A percentile compares a stretch with the other conserved stretches of the same genome.
Evolutionary conservation across 768 basidiomycete species (phyloP).

Genomic region (Suillus clintonianus): DNA sequence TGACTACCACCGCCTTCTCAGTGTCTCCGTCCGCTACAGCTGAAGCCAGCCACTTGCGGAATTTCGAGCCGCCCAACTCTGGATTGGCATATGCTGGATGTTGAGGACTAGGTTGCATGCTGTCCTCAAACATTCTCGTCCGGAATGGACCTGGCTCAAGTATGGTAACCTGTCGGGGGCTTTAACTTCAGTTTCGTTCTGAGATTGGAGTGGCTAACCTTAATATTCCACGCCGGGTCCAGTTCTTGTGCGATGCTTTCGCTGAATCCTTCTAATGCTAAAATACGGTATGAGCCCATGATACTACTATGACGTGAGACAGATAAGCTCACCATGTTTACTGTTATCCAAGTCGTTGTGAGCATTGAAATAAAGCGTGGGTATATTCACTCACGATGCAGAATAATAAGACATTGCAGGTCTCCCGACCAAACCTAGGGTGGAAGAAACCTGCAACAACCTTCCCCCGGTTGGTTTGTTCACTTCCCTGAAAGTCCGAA

Average conservation of each 20-base stretch:
- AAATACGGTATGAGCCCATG: background rate
- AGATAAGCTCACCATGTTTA: conserved; percentile 4
- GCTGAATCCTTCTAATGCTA: conserved; percentile 32
- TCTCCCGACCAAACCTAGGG: conserved; percentile 14
- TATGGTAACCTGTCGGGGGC: background rate
- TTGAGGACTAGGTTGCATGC: background rate
- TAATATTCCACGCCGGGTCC: conserved; percentile 33
- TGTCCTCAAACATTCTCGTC: background rate
- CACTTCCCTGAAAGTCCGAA: conserved; percentile 37
- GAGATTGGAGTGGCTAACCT: conserved; percentile 5
- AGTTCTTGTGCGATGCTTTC: conserved; percentile 25
- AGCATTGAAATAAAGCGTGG: background rate
- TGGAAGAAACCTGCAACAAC: conserved; percentile 37
- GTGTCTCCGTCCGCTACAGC: conserved; percentile 11
- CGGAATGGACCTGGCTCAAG: conserved; percentile 14
- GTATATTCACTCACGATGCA: conserved; percentile 21
- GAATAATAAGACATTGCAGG: conserved; percentile 22
- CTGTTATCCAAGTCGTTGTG: background rate
- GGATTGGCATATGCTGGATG: conserved; percentile 19
- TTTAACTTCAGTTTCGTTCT: background rate
- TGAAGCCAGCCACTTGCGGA: background rate
- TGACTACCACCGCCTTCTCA: conserved; percentile 17
- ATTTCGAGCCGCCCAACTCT: conserved; percentile 4
- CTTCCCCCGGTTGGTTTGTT: conserved; percentile 38
- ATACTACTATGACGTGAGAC: background rate